Conservation (phyloP, 768 basidiomycete species). For the Kwoniella europaea region DNA sequence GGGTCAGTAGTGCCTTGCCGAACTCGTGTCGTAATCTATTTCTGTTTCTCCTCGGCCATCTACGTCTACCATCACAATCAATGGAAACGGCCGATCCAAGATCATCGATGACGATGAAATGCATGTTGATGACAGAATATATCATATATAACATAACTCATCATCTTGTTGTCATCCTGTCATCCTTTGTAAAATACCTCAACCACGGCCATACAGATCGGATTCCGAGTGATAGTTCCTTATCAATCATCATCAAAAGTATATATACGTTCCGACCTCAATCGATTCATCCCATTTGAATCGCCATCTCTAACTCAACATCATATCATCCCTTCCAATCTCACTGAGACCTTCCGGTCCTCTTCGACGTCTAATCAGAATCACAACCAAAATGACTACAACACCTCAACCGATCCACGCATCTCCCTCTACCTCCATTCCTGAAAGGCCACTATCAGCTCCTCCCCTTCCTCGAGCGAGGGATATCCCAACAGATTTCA, state of each 20-base stretch:
- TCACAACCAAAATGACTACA: constrained; percentile 15
- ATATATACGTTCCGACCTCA: neutral
- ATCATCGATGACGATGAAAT: neutral
- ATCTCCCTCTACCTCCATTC: constrained; percentile 2
- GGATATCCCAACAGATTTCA: constrained; percentile 48
- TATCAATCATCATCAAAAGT: neutral
- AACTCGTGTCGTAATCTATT: neutral
- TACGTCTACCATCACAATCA: neutral
- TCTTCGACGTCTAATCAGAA: constrained; percentile 4
- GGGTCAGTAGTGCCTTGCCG: neutral
- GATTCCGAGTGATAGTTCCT: neutral
- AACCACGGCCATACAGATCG: neutral
- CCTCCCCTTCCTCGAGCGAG: constrained; percentile 39
- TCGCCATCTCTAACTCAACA: neutral
- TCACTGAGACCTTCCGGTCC: neutral
- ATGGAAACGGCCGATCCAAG: neutral
- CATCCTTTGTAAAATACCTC: constrained; percentile 1
- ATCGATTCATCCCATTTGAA: neutral
- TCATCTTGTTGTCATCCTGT: neutral
- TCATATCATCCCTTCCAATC: constrained; percentile 4
- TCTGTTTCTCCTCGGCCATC: neutral
- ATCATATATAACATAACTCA: neutral
- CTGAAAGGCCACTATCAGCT: constrained; percentile 28
- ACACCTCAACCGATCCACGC: constrained; percentile 18
- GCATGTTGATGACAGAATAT: neutral